Conservation (phyloP, 2,329 filamentous ascomycete genomes). For the Cordyceps javanica region DNA sequence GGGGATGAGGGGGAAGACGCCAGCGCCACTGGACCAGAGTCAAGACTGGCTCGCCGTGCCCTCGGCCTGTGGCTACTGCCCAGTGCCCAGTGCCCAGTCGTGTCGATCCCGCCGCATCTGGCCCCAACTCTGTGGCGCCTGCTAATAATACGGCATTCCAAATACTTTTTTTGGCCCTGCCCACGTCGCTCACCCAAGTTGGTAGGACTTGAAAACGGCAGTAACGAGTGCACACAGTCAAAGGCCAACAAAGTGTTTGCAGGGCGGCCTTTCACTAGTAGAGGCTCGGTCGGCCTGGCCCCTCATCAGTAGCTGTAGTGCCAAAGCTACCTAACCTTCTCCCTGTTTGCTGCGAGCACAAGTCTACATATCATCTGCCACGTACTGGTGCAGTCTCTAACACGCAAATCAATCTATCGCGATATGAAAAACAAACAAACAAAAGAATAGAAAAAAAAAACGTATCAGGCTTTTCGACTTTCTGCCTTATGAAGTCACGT, state of each 20-base stretch:
- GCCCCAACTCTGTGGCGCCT: constrained; percentile 3
- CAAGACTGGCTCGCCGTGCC: not conserved
- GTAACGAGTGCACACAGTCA: not conserved
- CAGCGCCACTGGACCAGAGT: too few species aligned
- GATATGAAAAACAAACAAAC: too few species aligned
- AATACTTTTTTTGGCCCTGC: not conserved
- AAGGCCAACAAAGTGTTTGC: too few species aligned
- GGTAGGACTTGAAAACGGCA: not conserved
- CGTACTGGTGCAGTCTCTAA: too few species aligned
- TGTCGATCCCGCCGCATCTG: constrained; percentile 3
- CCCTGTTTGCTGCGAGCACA: too few species aligned
- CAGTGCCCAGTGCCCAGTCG: not conserved
- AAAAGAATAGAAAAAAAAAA: too few species aligned
- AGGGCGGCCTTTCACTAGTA: not conserved
- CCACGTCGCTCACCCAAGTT: not conserved
- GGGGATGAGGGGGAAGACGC: not conserved
- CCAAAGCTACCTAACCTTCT: too few species aligned
- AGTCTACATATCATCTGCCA: too few species aligned
- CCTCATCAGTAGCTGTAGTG: too few species aligned
- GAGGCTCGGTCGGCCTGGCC: not conserved
- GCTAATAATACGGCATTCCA: constrained; percentile 1
- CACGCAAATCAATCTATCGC: too few species aligned
- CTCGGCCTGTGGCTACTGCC: not conserved
- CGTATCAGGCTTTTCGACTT: too few species aligned
- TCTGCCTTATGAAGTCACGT: too few species aligned